A percentile compares a stretch with the other conserved stretches of the same genome.
Evolutionary conservation across 2,329 filamentous ascomycete species (phyloP).

Genomic region (Chrysosporium keratinophilum): DNA sequence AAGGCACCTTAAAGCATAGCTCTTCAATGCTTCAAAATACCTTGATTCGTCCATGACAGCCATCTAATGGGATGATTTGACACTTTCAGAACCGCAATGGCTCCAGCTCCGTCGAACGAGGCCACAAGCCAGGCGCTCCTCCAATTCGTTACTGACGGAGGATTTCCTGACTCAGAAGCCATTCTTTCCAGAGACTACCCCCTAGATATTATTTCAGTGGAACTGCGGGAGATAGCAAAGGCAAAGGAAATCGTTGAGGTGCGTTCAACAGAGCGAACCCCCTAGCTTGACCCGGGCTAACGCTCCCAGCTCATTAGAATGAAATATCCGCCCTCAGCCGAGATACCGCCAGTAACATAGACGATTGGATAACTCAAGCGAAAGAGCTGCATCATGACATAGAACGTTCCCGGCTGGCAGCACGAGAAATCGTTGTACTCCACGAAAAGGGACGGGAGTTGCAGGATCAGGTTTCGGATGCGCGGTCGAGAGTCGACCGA

Average conservation of each 20-base stretch:
- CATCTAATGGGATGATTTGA: not conserved
- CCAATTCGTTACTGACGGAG: slow-evolving; percentile 49
- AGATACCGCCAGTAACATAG: slow-evolving; percentile 66
- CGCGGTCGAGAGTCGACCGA: slow-evolving; percentile 44
- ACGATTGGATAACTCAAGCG: slow-evolving; percentile 76
- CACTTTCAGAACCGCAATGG: slow-evolving; percentile 18
- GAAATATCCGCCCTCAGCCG: slow-evolving; percentile 68
- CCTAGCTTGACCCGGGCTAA: slow-evolving; percentile 4
- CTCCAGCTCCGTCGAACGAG: slow-evolving; percentile 30
- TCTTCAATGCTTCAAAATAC: not conserved
- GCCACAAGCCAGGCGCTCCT: slow-evolving; percentile 52
- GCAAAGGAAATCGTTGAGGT: slow-evolving; percentile 47
- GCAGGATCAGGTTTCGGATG: slow-evolving; percentile 54
- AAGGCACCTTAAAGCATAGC: not conserved
- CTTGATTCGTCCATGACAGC: not conserved
- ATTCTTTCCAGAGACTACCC: slow-evolving; percentile 45
- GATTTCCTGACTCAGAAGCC: slow-evolving; percentile 48
- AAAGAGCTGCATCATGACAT: slow-evolving; percentile 79
- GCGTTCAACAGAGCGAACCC: slow-evolving; percentile 9
- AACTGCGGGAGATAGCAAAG: slow-evolving; percentile 43
- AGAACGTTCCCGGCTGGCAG: slow-evolving; percentile 64
- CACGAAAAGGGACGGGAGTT: slow-evolving; percentile 59
- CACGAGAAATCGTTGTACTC: slow-evolving; percentile 68
- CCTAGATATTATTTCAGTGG: slow-evolving; percentile 38
- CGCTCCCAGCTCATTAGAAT: slow-evolving; percentile 35